phyloP scores from a whole-genome alignment of 78 protist genomes.

The Chrysochromulina tobinii region DNA sequence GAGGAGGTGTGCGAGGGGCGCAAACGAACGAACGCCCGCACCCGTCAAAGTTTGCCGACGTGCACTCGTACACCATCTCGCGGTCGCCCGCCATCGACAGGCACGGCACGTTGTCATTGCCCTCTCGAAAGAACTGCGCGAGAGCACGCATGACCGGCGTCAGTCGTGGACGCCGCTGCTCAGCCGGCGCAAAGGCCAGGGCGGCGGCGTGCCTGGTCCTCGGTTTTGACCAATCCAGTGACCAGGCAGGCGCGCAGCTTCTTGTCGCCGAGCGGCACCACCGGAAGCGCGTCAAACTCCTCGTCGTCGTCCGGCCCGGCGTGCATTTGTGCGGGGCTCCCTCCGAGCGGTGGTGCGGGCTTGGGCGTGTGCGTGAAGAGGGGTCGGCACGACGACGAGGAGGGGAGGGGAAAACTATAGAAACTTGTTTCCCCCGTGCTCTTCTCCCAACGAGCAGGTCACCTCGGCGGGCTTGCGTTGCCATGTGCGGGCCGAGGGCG shows the following conservation, averaged over 20 bases:
- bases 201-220: not conserved
- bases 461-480: too few species aligned
- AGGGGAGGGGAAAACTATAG: too few species aligned
- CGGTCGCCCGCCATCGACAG: not conserved
- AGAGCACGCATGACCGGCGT: not conserved
- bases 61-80: not conserved
- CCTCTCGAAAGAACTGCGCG: not conserved
- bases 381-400: too few species aligned
- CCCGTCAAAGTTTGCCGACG: not conserved
- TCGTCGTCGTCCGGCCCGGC: not conserved
- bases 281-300: not conserved
- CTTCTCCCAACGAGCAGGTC: too few species aligned
- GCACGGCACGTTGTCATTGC: not conserved
- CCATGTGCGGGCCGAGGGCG: too few species aligned
- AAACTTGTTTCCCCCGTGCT: too few species aligned
- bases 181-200: not conserved
- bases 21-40: not conserved
- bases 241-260: conserved; percentile 12
- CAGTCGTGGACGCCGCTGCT: not conserved
- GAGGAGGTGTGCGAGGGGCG: too few species aligned
- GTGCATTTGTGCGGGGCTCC: too few species aligned
- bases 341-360: too few species aligned
- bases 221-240: not conserved
- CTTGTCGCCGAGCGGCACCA: not conserved
- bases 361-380: too few species aligned